These are phyloP conservation scores for Saxophila tyrrhenica DNA, from an alignment of 495 filamentous ascomycete species.

Conservation along the genomic window DNA sequence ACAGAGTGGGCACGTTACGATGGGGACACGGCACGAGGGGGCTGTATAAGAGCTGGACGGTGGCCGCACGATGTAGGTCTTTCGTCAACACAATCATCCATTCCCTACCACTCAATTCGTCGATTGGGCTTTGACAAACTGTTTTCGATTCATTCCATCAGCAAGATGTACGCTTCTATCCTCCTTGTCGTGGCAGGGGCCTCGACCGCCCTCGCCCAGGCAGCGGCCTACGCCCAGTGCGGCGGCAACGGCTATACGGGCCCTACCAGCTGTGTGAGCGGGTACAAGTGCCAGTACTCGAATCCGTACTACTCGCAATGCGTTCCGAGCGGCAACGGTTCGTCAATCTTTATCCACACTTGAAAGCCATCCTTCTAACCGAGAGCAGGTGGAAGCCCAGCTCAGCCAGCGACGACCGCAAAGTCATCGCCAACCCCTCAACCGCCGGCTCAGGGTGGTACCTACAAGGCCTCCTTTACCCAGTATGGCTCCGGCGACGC, in stretches of 20 bases:
- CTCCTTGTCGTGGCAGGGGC: conserved; percentile 9
- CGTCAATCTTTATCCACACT: too few relatives aligned
- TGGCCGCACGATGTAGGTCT: too few relatives aligned
- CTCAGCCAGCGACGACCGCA: not conserved
- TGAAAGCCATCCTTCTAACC: too few relatives aligned
- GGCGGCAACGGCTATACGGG: conserved; percentile 16
- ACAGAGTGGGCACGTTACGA: too few relatives aligned
- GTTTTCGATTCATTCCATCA: not conserved
- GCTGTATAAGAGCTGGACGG: too few relatives aligned
- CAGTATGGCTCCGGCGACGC: conserved; percentile 18
- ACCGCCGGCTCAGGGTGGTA: not conserved
- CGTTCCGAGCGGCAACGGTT: not conserved
- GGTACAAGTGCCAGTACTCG: conserved; percentile 7
- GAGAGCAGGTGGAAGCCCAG: not conserved
- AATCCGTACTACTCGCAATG: conserved; percentile 22
- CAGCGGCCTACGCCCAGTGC: conserved; percentile 15
- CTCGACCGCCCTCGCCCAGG: conserved; percentile 4
- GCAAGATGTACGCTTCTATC: not conserved
- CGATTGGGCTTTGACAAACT: not conserved
- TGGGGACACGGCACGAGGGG: too few relatives aligned
- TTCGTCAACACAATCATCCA: too few relatives aligned
- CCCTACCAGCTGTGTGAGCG: conserved; percentile 13
- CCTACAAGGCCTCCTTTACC: conserved; percentile 21
- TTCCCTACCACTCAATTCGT: too few relatives aligned
- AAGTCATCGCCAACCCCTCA: not conserved